Percentiles rank a stretch among this genome's conserved stretches.
phyloP scores from a whole-genome alignment of 495 filamentous ascomycete genomes.

The Penicillium salamii region DNA sequence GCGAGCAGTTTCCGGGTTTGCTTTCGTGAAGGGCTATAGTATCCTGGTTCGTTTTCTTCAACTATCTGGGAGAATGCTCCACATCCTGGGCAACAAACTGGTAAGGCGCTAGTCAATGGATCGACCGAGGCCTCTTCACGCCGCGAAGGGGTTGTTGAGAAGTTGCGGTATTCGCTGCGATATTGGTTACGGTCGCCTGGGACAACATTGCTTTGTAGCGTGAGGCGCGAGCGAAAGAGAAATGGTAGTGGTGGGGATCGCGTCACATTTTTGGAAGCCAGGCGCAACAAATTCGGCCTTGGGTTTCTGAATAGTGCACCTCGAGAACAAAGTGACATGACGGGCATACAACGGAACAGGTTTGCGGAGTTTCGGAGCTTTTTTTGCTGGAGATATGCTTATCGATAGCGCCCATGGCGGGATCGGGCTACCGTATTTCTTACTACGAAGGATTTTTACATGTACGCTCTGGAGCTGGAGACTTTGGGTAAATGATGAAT shows the following conservation, averaged over 20 bases:
- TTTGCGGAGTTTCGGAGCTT: slow-evolving; percentile 22
- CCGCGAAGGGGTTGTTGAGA: slow-evolving; percentile 17
- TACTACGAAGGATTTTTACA: background rate
- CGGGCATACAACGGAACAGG: slow-evolving; percentile 5
- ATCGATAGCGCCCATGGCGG: slow-evolving; percentile 21
- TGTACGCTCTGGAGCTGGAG: background rate
- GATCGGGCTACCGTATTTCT: background rate
- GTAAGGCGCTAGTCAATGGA: slow-evolving; percentile 20
- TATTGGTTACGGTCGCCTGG: slow-evolving; percentile 6
- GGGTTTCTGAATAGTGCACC: slow-evolving; percentile 23
- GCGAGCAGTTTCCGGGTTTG: slow-evolving; percentile 33
- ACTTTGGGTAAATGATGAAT: too few species aligned
- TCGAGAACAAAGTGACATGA: slow-evolving; percentile 34
- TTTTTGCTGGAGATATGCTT: slow-evolving; percentile 18
- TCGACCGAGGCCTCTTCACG: slow-evolving; percentile 3
- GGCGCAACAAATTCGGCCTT: slow-evolving; percentile 2
- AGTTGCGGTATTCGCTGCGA: slow-evolving; percentile 19
- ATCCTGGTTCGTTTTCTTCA: slow-evolving; percentile 70
- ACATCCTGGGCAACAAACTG: slow-evolving; percentile 73
- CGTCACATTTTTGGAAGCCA: background rate
- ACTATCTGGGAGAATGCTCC: slow-evolving; percentile 78
- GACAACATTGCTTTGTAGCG: background rate
- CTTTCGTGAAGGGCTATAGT: slow-evolving; percentile 61
- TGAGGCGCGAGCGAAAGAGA: background rate
- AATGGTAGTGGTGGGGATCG: background rate